Evolutionary conservation across 208 protist genomes (phyloP), one percentile per base, ranked within the genome.

Genomic region (Angomonas ambiguus): DNA sequence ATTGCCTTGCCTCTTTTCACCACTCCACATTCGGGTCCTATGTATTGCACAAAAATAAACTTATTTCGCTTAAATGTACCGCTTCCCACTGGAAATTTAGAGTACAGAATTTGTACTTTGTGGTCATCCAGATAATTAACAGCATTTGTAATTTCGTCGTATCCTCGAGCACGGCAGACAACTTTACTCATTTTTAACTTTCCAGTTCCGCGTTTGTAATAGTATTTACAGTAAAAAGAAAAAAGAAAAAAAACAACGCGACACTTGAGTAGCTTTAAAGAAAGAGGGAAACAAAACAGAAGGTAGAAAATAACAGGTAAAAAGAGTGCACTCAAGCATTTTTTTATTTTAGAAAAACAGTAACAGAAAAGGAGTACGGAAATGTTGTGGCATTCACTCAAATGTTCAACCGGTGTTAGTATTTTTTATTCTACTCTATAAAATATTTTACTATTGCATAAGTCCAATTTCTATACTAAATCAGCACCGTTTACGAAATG

Each of bases 51-150:
- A 58, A 85, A 88, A 31, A 93, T 77, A 27, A 85, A 91, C 77
- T 95, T 95, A 66, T 89, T 92, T 18, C 89, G 83, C 77, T 87
- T 89, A 73, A 95, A 95, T 22, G 84, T 93, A 38, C 89, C 89
- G 16, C 59, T 83, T 27, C 89, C 89, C 18, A 95, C 74, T 30
- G 87, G 86, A 34, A 95, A 88, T 56, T 90, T 86, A 30, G 82
- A 79, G 69, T 83, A 85, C 18, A 91, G 41, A 49, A 95, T 67
- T 69, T 92, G 83, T 32, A 93, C 89, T 65, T 84, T 79, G 38
- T 51, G 65, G 45, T 95, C 86, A 56, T 95, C 82, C 4, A 95
- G 63, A 51, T 71, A 61, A 10, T 79, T 57, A 32, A 92, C 73
- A 0, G 72, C 83, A 58, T 87, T 82, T 60, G 91, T 85, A 20